Evolutionary conservation across 306 rosid species (phyloP).

Genomic region (Quercus agrifolia): DNA sequence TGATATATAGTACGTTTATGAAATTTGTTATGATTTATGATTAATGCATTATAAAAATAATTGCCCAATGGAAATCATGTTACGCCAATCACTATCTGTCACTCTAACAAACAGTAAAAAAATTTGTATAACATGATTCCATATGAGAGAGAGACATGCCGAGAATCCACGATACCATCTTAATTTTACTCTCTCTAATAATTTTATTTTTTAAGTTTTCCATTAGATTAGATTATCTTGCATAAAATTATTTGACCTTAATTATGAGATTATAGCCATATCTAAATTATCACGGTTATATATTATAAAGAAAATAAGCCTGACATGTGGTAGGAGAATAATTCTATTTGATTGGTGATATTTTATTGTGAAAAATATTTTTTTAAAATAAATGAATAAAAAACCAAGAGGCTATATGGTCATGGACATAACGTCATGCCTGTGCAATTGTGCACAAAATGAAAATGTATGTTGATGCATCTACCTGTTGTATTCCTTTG

Average conservation of each 20-base stretch:
- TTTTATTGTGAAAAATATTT: neutral
- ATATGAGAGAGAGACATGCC: no score
- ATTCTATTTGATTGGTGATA: neutral
- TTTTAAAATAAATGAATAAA: neutral
- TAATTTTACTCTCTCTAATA: neutral
- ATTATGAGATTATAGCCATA: neutral
- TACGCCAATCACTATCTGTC: no score
- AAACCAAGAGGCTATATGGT: neutral
- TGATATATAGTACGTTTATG: no score
- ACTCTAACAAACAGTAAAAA: no score
- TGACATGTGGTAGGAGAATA: neutral
- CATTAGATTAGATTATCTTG: neutral
- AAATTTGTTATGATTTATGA: no score
- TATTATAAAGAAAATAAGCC: neutral
- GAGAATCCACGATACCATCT: neutral
- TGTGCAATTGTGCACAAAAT: slow-evolving; percentile 27
- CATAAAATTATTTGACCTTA: neutral
- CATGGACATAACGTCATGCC: slow-evolving; percentile 34
- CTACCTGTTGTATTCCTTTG: slow-evolving; percentile 34
- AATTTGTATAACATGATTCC: no score
- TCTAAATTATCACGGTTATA: neutral
- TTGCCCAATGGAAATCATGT: no score
- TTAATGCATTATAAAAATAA: no score
- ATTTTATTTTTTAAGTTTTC: neutral
- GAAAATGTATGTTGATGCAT: slow-evolving; percentile 17